Conservation (phyloP, 768 basidiomycete species). For the Trametes sanguinea region DNA sequence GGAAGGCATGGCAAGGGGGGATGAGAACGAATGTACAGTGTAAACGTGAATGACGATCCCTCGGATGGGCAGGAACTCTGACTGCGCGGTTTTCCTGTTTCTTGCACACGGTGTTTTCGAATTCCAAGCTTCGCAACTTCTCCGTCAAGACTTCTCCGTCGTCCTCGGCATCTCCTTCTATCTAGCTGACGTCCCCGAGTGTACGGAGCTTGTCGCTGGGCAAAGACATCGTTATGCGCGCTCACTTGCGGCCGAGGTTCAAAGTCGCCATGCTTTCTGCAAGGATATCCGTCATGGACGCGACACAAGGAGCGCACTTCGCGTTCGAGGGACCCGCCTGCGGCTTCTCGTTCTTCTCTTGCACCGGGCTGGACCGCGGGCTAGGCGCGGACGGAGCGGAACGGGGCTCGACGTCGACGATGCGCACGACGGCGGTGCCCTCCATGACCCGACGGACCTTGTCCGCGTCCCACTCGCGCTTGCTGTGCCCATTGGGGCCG, state of each 20-base stretch:
- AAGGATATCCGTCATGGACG: constrained; percentile 44
- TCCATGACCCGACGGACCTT: constrained; percentile 82
- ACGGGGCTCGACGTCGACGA: constrained; percentile 70
- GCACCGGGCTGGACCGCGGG: not conserved
- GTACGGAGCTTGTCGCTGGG: not conserved
- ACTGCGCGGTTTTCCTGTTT: not conserved
- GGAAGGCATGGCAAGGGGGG: not conserved
- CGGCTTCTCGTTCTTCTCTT: not conserved
- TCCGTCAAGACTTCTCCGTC: not conserved
- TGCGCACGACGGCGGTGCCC: constrained; percentile 75
- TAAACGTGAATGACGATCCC: constrained; percentile 7
- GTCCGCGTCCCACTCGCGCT: constrained; percentile 56
- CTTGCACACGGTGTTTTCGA: not conserved
- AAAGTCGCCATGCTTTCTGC: constrained; percentile 73
- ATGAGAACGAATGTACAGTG: constrained; percentile 6
- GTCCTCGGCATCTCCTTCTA: not conserved
- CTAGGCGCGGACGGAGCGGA: not conserved
- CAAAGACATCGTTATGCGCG: not conserved
- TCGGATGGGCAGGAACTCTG: not conserved
- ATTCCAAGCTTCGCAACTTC: not conserved
- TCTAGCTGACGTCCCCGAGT: not conserved
- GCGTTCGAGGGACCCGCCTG: not conserved
- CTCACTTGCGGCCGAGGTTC: constrained; percentile 53
- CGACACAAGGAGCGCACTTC: constrained; percentile 5
- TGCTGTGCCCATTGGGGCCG: constrained; percentile 12